Base-by-base conservation (phyloP, 805 yeast genomes). In the Nakazawaea holstii region DNA sequence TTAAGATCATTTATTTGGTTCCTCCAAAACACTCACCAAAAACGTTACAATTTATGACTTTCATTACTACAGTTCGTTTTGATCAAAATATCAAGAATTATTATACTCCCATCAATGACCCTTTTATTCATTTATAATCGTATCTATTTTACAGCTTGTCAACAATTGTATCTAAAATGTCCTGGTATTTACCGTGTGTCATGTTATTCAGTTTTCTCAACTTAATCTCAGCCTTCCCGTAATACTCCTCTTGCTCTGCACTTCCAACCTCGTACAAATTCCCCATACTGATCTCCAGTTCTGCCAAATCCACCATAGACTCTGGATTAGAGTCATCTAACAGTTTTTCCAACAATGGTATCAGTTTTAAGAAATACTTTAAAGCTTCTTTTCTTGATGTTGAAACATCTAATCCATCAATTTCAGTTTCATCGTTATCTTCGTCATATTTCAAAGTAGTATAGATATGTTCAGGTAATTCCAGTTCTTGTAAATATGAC, bases 251-350 rank as follows among this genome's bases (percentile, higher is more conserved):
- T 66, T 89, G 96, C 38, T 82, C 85, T 31, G 68, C 66, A 44
- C 84, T 72, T 27, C 84, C 89, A 26, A 77, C 67, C 8, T 82
- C 87, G 51, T 75, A 71, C 43, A 90, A 61, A 56, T 90, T 91
- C 13, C 91, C 97, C 54, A 87, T 67, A 13, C 85, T 78, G 32
- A 92, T 87, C 57, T 79, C 70, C 1, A 95, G 91, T 63, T 92
- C 98, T 1, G 97, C 96, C 40, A 86, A 74, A 58, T 80, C 77
- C 10, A 83, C 95, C 87, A 92, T 85, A 5, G 85, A 72, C 49
- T 82, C 84, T 0, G 95, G 95, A 36, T 84, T 88, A 40, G 82
- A 87, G 15, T 79, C 81, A 43, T 80, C 80, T 60, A 82, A 78
- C 0, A 90, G 84, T 46, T 69, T 65, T 46, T 70, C 64, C 46